A percentile compares a stretch with the other conserved stretches of the same genome.
Conservation (phyloP, 805 yeast species). For the Suhomyces canberraensis region DNA sequence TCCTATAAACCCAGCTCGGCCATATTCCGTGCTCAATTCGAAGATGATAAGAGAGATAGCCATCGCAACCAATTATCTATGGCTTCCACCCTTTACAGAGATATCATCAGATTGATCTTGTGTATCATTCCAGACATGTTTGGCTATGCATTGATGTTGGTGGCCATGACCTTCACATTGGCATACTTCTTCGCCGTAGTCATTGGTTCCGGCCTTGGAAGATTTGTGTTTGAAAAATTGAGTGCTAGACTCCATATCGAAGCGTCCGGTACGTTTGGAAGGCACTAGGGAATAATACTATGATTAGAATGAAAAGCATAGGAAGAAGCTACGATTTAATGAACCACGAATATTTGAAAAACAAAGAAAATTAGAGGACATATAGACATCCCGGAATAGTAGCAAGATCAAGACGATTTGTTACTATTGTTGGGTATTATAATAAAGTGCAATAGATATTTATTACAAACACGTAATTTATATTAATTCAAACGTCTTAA, state of each 20-base stretch:
- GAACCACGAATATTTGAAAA: too few species aligned
- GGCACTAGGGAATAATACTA: constrained; percentile 4
- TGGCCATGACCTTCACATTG: constrained; percentile 67
- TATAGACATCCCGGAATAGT: too few species aligned
- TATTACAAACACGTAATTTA: too few species aligned
- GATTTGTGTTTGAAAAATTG: constrained; percentile 63
- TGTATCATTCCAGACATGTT: constrained; percentile 62
- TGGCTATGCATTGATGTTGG: constrained; percentile 74
- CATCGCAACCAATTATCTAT: constrained; percentile 8
- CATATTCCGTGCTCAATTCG: constrained; percentile 2
- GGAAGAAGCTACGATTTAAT: too few species aligned
- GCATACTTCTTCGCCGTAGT: constrained; percentile 72
- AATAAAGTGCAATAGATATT: too few species aligned
- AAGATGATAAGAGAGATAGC: constrained; percentile 3
- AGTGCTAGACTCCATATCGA: constrained; percentile 37
- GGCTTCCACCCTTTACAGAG: constrained; percentile 39
- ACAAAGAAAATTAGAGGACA: too few species aligned
- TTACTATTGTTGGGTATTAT: too few species aligned
- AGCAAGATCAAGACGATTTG: too few species aligned
- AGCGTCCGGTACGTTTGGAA: constrained; percentile 11
- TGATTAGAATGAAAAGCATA: too few species aligned
- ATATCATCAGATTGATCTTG: constrained; percentile 52
- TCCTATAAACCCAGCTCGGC: constrained; percentile 2
- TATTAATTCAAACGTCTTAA: too few species aligned
- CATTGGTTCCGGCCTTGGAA: constrained; percentile 66